Evolutionary conservation across 768 basidiomycete species (phyloP).

Genomic region (Suillus bovinus): DNA sequence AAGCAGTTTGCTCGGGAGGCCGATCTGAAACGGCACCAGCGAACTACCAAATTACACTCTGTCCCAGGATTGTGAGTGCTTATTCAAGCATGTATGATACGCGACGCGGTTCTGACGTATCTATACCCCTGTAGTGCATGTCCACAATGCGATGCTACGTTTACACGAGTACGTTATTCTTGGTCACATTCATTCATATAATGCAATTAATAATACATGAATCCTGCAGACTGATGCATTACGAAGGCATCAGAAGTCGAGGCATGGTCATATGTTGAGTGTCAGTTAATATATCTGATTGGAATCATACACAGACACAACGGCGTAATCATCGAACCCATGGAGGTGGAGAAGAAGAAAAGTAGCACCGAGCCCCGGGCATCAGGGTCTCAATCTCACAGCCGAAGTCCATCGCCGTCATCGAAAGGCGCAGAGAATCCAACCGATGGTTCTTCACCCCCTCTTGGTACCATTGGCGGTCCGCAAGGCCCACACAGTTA

Average conservation of each 20-base stretch:
- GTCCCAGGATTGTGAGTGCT: conserved; percentile 67
- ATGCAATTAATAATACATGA: not conserved
- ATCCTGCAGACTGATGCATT: conserved; percentile 69
- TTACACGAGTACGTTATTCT: conserved; percentile 63
- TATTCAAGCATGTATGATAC: conserved; percentile 11
- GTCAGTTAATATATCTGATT: conserved; percentile 7
- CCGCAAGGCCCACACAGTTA: conserved; percentile 52
- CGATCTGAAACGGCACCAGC: conserved; percentile 78
- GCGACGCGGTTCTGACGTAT: conserved; percentile 15
- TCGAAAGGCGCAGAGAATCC: conserved; percentile 38
- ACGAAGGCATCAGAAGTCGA: conserved; percentile 78
- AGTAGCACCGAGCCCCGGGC: conserved; percentile 31
- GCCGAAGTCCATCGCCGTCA: conserved; percentile 50
- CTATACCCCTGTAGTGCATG: conserved; percentile 50
- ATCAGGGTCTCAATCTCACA: conserved; percentile 46
- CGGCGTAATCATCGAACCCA: conserved; percentile 61
- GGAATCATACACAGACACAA: conserved; percentile 47
- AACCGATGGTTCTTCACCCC: conserved; percentile 31
- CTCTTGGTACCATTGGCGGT: conserved; percentile 33
- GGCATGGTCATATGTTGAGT: conserved; percentile 41
- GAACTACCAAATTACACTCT: conserved; percentile 77
- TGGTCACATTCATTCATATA: conserved; percentile 19
- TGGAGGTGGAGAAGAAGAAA: conserved; percentile 24
- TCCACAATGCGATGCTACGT: conserved; percentile 79
- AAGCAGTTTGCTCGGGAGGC: conserved; percentile 84